phyloP scores from a whole-genome alignment of 805 yeast species.

The Candida morakotiae region DNA sequence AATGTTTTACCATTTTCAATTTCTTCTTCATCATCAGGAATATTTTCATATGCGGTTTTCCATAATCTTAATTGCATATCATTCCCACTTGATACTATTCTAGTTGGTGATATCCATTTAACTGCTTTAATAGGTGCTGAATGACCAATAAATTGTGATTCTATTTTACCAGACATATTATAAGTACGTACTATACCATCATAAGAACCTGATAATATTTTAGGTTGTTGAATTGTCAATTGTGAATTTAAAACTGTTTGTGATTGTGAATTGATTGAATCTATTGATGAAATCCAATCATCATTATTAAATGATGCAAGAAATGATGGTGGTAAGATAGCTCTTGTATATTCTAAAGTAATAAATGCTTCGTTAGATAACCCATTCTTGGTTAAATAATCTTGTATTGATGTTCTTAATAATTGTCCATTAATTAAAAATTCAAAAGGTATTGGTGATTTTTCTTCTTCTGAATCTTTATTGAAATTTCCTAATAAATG shows the following conservation, averaged over 20 bases:
- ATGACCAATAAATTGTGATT: conserved; percentile 82
- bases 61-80: conserved; percentile 88
- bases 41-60: conserved; percentile 58
- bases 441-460: conserved; percentile 82
- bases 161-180: conserved; percentile 75
- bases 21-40: conserved; percentile 28
- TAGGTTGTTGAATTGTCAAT: conserved; percentile 34
- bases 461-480: conserved; percentile 36
- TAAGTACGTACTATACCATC: conserved; percentile 93
- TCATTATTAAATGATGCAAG: conserved; percentile 85
- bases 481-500: conserved; percentile 57
- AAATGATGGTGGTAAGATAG: conserved; percentile 91
- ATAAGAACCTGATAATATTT: conserved; percentile 83
- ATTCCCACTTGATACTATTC: conserved; percentile 81
- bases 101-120: conserved; percentile 69
- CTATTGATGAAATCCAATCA: conserved; percentile 89
- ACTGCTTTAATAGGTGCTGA: conserved; percentile 82
- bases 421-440: conserved; percentile 84
- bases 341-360: conserved; percentile 84
- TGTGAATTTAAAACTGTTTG: conserved; percentile 19
- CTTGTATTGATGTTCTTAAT: conserved; percentile 73
- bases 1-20: conserved; percentile 69
- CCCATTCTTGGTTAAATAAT: conserved; percentile 72
- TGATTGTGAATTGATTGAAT: conserved; percentile 40
- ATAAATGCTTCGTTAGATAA: conserved; percentile 77